These are phyloP conservation scores for Blepharisma japonicum DNA, from an alignment of 73 alveolate genomes.

Conservation along the genomic window DNA sequence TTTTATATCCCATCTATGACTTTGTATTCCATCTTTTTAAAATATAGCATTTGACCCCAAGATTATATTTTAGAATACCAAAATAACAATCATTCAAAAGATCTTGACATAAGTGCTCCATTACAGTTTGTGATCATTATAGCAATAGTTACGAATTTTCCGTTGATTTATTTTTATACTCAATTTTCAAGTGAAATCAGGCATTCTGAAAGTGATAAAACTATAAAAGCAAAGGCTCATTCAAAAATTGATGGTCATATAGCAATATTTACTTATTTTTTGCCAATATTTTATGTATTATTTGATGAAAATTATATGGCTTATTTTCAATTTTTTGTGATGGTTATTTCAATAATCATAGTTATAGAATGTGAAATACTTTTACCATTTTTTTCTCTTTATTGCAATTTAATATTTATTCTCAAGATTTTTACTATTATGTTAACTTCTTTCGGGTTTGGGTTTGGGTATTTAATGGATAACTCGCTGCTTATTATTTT, in stretches of 20 bases:
- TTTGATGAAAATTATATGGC: background rate
- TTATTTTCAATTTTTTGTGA: background rate
- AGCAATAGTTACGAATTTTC: too few relatives aligned
- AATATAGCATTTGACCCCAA: too few relatives aligned
- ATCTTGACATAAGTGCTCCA: too few relatives aligned
- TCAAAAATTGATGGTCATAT: background rate
- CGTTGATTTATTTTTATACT: too few relatives aligned
- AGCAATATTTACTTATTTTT: background rate
- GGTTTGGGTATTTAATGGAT: background rate
- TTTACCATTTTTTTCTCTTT: background rate
- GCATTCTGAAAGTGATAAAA: background rate
- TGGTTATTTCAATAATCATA: background rate
- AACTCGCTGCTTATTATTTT: background rate
- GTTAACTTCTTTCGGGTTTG: background rate
- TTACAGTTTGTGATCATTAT: too few relatives aligned
- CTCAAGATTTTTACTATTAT: background rate
- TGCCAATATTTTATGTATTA: background rate
- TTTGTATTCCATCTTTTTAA: too few relatives aligned
- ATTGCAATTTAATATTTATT: background rate
- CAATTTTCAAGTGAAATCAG: background rate
- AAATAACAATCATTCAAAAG: too few relatives aligned
- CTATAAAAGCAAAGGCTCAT: background rate
- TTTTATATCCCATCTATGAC: too few relatives aligned
- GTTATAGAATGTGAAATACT: background rate
- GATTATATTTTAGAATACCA: too few relatives aligned